Evolutionary conservation across 129 eudicot species (phyloP).

Genomic region (Calendula officinalis): DNA sequence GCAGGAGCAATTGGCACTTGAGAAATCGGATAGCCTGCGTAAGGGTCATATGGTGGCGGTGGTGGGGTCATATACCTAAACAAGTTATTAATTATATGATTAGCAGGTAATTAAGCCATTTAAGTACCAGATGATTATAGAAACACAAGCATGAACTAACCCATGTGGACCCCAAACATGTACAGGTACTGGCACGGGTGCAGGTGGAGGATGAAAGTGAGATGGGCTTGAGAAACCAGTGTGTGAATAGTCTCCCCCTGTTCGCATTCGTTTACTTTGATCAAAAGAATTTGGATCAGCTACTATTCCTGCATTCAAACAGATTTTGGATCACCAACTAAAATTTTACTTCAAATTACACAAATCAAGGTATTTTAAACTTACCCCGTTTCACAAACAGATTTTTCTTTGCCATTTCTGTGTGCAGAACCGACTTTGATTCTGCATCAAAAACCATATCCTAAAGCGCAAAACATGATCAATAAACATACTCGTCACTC

Average conservation of each 20-base stretch:
- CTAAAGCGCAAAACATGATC: conserved; percentile 29
- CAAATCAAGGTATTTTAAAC: conserved; percentile 6
- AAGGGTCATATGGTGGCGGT: conserved; percentile 91
- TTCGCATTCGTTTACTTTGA: conserved; percentile 91
- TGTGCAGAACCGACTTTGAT: conserved; percentile 73
- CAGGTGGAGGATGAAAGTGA: conserved; percentile 92
- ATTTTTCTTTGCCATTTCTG: conserved; percentile 97
- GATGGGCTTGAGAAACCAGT: conserved; percentile 84
- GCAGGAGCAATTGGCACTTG: conserved; percentile 84
- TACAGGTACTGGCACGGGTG: conserved; percentile 73
- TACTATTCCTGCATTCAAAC: conserved; percentile 62
- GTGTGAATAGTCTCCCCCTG: conserved; percentile 91
- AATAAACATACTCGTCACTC: neutral
- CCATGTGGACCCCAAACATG: conserved; percentile 98
- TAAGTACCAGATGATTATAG: neutral
- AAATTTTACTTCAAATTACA: no score
- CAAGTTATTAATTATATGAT: neutral
- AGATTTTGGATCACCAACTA: neutral
- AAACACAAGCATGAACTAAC: conserved; percentile 33
- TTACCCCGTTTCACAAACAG: conserved; percentile 86
- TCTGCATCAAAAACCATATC: conserved; percentile 89
- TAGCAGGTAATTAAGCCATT: neutral
- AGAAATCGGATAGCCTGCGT: conserved; percentile 84
- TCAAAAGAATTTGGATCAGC: conserved; percentile 87
- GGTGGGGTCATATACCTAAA: conserved; percentile 83